Percentiles rank a stretch among this genome's conserved stretches.
Conservation (phyloP, 1,284 basidiomycete genomes). For the Mycena citricolor region DNA sequence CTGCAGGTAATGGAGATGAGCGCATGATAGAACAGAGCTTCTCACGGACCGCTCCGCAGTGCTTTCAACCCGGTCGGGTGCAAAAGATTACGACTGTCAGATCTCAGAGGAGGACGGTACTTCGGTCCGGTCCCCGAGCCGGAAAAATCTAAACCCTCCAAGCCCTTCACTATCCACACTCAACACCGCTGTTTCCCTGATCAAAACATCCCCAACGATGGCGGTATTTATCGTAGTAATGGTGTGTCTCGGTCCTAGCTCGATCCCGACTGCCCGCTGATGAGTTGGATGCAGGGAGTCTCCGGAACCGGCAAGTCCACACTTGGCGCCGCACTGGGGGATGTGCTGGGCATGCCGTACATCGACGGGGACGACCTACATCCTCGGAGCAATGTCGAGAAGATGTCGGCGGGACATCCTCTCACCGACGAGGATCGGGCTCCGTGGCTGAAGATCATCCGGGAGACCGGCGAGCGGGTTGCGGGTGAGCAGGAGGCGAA, state of each 20-base stretch:
- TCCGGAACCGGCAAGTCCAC: constrained; percentile 90
- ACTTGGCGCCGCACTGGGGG: constrained; percentile 67
- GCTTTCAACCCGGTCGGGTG: too few relatives aligned
- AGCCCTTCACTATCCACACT: too few relatives aligned
- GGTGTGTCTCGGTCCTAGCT: constrained; percentile 18
- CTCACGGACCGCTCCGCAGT: too few relatives aligned
- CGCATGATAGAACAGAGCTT: too few relatives aligned
- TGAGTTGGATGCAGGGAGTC: constrained; percentile 54
- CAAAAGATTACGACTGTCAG: too few relatives aligned
- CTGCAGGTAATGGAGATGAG: too few relatives aligned
- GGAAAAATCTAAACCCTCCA: too few relatives aligned
- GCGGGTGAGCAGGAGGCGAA: constrained; percentile 37
- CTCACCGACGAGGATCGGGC: constrained; percentile 81
- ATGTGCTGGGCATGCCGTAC: constrained; percentile 67
- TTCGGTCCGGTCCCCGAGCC: too few relatives aligned
- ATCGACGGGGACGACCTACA: constrained; percentile 92
- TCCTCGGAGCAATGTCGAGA: constrained; percentile 78
- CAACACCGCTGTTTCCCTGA: too few relatives aligned
- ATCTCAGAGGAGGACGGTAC: too few relatives aligned
- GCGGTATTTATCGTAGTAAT: constrained; percentile 23
- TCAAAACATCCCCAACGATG: too few relatives aligned
- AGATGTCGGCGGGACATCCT: constrained; percentile 84
- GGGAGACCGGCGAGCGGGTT: constrained; percentile 58
- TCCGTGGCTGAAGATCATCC: constrained; percentile 83
- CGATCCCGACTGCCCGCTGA: not conserved